phyloP scores from a whole-genome alignment of 306 rosid species.

The Castanea crenata region DNA sequence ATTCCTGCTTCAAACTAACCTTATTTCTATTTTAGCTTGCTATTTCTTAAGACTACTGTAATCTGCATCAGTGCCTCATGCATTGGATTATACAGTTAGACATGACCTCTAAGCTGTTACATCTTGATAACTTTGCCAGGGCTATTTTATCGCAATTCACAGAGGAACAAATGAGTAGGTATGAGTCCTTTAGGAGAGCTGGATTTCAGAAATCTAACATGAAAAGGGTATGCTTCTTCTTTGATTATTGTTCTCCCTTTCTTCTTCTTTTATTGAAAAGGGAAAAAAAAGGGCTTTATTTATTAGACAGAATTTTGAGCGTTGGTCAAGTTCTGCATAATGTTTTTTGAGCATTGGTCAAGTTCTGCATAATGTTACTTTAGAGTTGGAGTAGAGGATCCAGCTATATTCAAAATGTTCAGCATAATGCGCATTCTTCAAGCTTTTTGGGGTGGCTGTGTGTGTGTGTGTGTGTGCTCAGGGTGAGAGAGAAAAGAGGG shows the following conservation, averaged over 20 bases:
- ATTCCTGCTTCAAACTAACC: neutral
- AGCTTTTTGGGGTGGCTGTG: too few species aligned
- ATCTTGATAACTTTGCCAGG: conserved; percentile 36
- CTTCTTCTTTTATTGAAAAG: neutral
- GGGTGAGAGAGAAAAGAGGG: too few species aligned
- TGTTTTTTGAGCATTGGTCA: neutral
- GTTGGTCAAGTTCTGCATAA: neutral
- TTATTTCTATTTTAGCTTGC: neutral
- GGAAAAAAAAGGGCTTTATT: neutral
- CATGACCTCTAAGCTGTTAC: neutral
- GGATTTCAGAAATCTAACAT: conserved; percentile 91
- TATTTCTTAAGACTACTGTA: neutral
- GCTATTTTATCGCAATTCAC: conserved; percentile 77
- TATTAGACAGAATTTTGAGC: neutral
- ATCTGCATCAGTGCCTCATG: neutral
- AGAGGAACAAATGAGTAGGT: conserved; percentile 91
- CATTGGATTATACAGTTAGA: neutral
- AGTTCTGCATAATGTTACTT: neutral
- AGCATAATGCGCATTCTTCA: too few species aligned
- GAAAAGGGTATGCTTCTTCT: conserved; percentile 62
- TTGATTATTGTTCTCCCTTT: neutral
- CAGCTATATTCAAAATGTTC: too few species aligned
- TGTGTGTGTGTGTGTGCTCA: too few species aligned
- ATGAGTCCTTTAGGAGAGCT: conserved; percentile 89
- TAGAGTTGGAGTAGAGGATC: neutral